Base-by-base conservation (phyloP, 768 basidiomycete species). In the Serendipita sp. region DNA sequence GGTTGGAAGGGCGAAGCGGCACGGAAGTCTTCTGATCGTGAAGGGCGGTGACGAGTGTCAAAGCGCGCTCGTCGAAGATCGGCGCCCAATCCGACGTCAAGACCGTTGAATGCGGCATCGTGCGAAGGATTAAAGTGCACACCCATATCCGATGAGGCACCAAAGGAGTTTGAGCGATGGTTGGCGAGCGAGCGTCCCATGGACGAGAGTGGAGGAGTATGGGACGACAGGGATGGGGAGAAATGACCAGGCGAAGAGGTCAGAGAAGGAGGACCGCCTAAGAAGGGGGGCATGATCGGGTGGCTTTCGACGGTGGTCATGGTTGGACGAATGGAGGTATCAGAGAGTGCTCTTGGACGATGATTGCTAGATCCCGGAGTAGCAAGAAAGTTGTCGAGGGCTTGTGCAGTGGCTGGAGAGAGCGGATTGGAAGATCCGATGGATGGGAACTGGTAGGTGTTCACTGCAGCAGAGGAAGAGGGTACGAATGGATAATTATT, bases 141-240 rank as follows among this genome's bases (percentile, higher is more conserved):
- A 0, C 28, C 28, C 28, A 60, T 36, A 18, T 38, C 56, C 28
- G 28, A 23, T n/a, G 56, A 60, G 8, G 48, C 18, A n/a, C 56
- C 36, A 60, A 60, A 60, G 28, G 56, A 60, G 56, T 60, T 60
- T 23, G 56, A 60, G 30, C 56, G 56, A 35, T 60, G 56, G 56
- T 18, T 60, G 0, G 56, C 56, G 18, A 60, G 56, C n/a, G 56
- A 30, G 8, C 56, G 18, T 32, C 56, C 56, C 56, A 60, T 60
- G n/a, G 56, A 60, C 0, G 56, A 60, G n/a, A 60, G 56, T 28
- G 56, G 56, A n/a, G 56, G 56, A 8, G 56, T 60, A 35, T 60
- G 56, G 4, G 56, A 60, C 4, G 30, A 4, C 11, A 60, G 36
- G 28, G 56, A 60, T 10, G 56, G 56, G 16, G 56, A 60, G 35